Conservation (phyloP, 176 grass and related monocot genomes). For the Thinopyrum elongatum region DNA sequence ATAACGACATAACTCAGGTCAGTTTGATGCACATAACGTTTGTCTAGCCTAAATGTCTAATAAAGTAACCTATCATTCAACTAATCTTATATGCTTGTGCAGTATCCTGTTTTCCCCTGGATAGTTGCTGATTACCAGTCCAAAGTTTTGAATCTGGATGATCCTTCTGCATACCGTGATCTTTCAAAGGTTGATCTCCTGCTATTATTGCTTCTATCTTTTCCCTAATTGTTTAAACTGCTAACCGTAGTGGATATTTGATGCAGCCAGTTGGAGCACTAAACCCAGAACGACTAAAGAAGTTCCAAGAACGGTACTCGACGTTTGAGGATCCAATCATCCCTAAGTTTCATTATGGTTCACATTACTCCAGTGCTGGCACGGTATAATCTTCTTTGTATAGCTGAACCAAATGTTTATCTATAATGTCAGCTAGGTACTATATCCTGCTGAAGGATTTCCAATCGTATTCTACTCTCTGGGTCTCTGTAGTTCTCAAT, state of each 20-base stretch:
- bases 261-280: conserved; percentile 94
- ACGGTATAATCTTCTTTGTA: conserved; percentile 60
- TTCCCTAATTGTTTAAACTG: conserved; percentile 16
- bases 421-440: conserved; percentile 4
- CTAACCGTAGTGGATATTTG: conserved; percentile 25
- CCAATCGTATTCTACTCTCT: conserved; percentile 18
- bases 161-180: conserved; percentile 83
- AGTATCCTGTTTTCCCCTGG: conserved; percentile 99
- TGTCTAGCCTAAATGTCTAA: conserved; percentile 6
- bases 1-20: conserved; percentile 94
- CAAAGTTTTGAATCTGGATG: conserved; percentile 64
- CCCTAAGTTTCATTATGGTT: conserved; percentile 98
- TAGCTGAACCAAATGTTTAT: conserved; percentile 22
- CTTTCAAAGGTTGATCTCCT: conserved; percentile 64
- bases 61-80: conserved; percentile 6
- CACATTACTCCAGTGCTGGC: conserved; percentile 99
- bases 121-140: conserved; percentile 88
- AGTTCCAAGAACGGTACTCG: conserved; percentile 97
- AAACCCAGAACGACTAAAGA: conserved; percentile 79
- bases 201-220: conserved; percentile 33
- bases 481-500: conserved; percentile 12
- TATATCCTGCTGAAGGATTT: background rate
- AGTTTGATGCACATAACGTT: conserved; percentile 24
- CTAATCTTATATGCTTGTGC: conserved; percentile 31
- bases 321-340: conserved; percentile 97